These are phyloP conservation scores for Dionaea muscipula DNA, from an alignment of 179 eudicot genomes.

Conservation along the genomic window DNA sequence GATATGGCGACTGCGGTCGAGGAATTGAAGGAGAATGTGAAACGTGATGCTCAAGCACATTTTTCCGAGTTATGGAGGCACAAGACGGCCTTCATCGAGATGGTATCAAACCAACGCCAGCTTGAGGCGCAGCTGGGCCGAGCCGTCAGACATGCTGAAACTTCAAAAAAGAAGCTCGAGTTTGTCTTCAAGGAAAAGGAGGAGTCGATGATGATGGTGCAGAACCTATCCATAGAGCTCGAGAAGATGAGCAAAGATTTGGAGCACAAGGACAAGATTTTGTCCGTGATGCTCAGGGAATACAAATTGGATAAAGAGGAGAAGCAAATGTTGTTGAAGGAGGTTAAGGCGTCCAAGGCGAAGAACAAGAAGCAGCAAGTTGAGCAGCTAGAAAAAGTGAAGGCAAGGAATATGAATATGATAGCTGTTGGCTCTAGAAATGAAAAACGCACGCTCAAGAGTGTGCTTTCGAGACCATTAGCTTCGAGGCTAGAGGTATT, in stretches of 20 bases:
- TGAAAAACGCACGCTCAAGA: constrained; percentile 45
- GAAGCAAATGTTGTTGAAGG: constrained; percentile 52
- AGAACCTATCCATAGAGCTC: constrained; percentile 48
- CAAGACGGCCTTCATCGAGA: constrained; percentile 78
- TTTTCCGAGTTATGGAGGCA: constrained; percentile 53
- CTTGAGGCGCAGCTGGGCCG: constrained; percentile 84
- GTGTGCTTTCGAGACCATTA: constrained; percentile 43
- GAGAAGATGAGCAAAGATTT: constrained; percentile 46
- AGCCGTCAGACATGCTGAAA: constrained; percentile 57
- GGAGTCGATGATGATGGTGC: constrained; percentile 47
- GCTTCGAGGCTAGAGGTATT: constrained; percentile 29
- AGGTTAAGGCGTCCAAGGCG: constrained; percentile 41
- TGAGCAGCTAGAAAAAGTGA: constrained; percentile 37
- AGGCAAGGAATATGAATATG: too few species aligned
- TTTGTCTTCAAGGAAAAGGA: constrained; percentile 59
- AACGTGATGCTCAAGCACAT: constrained; percentile 47
- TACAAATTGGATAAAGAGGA: constrained; percentile 48
- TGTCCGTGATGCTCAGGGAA: constrained; percentile 71
- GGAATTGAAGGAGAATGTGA: constrained; percentile 46
- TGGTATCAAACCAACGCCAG: constrained; percentile 77
- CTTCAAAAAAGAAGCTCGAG: constrained; percentile 49
- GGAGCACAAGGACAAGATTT: constrained; percentile 70
- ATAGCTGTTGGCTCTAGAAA: constrained; percentile 32
- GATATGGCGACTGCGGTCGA: constrained; percentile 26
- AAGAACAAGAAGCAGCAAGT: constrained; percentile 42